phyloP scores from a whole-genome alignment of 2,329 filamentous ascomycete species.

The Aspergillus texensis region DNA sequence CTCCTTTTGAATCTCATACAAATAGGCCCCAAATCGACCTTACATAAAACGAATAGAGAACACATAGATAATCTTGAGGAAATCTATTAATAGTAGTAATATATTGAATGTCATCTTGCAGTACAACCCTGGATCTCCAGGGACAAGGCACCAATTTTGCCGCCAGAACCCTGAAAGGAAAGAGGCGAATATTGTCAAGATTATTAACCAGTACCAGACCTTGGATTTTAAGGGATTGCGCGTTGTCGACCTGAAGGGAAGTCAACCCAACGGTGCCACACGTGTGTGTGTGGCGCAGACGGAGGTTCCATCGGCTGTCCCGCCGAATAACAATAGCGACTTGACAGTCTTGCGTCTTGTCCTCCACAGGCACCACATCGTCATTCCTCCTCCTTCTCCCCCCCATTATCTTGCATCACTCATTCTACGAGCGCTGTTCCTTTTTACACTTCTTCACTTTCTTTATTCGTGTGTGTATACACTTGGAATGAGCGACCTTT shows the following conservation, averaged over 20 bases:
- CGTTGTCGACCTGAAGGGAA: slow-evolving; percentile 17
- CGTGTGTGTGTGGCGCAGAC: slow-evolving; percentile 30
- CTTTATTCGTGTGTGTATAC: slow-evolving; percentile 1
- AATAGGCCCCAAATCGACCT: background rate
- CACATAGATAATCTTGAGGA: background rate
- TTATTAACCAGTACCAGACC: background rate
- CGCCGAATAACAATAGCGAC: slow-evolving; percentile 7
- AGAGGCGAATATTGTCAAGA: slow-evolving; percentile 1
- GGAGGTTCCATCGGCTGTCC: slow-evolving; percentile 10
- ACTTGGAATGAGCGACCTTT: slow-evolving; percentile 22
- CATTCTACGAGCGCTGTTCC: slow-evolving; percentile 8
- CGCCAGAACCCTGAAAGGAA: background rate
- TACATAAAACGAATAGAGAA: background rate
- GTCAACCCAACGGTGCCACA: slow-evolving; percentile 21
- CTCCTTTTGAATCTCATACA: background rate
- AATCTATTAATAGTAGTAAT: background rate
- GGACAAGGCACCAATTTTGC: background rate
- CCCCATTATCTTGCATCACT: slow-evolving; percentile 10
- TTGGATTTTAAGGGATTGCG: slow-evolving; percentile 9
- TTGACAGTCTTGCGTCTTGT: slow-evolving; percentile 15
- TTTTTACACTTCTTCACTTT: slow-evolving; percentile 7
- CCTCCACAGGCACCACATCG: slow-evolving; percentile 17
- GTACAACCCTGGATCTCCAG: background rate
- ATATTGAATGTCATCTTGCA: background rate
- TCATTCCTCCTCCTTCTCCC: slow-evolving; percentile 19